phyloP scores from a whole-genome alignment of 495 filamentous ascomycete species.

The Xylaria intraflava region DNA sequence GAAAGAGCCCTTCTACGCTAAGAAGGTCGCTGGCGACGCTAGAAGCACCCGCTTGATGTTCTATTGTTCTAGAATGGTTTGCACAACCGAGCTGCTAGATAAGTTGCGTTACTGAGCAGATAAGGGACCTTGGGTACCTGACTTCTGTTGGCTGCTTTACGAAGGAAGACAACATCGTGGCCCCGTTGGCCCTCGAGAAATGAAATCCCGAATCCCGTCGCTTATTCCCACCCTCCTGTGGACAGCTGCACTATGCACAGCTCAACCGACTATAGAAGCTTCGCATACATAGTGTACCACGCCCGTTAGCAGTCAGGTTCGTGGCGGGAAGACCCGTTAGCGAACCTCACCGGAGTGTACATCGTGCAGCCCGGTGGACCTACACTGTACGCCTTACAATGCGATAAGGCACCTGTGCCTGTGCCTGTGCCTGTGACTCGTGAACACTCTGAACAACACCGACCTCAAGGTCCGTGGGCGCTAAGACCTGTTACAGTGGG shows the following conservation, averaged over 20 bases:
- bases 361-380: no score
- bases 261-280: conserved; percentile 7
- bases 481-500: no score
- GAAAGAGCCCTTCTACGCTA: background rate
- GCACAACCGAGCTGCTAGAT: background rate
- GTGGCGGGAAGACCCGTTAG: conserved; percentile 10
- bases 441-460: no score
- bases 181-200: no score
- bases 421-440: no score
- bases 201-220: no score
- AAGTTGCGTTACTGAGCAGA: background rate
- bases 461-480: no score
- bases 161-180: no score
- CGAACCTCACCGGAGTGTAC: background rate
- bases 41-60: background rate
- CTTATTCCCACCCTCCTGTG: background rate
- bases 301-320: conserved; percentile 2
- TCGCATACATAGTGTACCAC: background rate
- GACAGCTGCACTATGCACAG: background rate
- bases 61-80: background rate
- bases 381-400: no score
- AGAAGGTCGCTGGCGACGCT: background rate
- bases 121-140: no score
- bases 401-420: no score
- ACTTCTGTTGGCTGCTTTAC: no score